Evolutionary conservation across 2,329 filamentous ascomycete species (phyloP), one percentile per base, ranked within the genome.

Genomic region (Camillea tinctor): DNA sequence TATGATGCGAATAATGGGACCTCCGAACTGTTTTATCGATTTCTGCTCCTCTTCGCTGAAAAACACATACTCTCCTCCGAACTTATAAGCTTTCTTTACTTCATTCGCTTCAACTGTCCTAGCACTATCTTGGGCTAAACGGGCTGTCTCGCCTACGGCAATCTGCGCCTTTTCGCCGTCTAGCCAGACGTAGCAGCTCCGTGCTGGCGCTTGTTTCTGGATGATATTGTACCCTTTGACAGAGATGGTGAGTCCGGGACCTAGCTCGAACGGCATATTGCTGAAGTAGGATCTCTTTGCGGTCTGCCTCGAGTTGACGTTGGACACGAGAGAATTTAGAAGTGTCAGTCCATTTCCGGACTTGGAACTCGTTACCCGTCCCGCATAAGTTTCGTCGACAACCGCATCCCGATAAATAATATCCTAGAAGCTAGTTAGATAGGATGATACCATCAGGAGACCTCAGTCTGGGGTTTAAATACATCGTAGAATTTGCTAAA

Each of bases 211-310:
- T 73, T 98, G 94, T 51, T 88, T 87, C 69, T 97, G 94, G 57
- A 97, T 83, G 13, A 97, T 78, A 55, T 96, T 91, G 77, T 94
- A 99, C 5, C 95, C 95, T 70, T 96, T 97, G 48, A 99, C 89
- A 0, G 93, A 93, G 57, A 99, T 97, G 50, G 83, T 88, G 22
- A 99, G 79, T 1, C 88, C 88, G 0, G 94, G 93, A 0, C 91
- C 93, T 57, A 99, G 84, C 73, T 98, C 93, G 58, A 99, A 84
- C 0, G 91, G 86, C n/a, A 97, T 80, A 55, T 90, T 92, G 2
- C 90, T 92, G 74, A 99, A 98, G 2, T 96, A 81, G 0, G 94
- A 87, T 60, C 95, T 84, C 62, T 95, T 93, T 1, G 93, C 88
- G 0, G 91, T 89, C 64, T 96, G 90, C 73, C 93, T 95, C 1